Base-by-base conservation (phyloP, 257 asterid species). In the Solanum boliviense region DNA sequence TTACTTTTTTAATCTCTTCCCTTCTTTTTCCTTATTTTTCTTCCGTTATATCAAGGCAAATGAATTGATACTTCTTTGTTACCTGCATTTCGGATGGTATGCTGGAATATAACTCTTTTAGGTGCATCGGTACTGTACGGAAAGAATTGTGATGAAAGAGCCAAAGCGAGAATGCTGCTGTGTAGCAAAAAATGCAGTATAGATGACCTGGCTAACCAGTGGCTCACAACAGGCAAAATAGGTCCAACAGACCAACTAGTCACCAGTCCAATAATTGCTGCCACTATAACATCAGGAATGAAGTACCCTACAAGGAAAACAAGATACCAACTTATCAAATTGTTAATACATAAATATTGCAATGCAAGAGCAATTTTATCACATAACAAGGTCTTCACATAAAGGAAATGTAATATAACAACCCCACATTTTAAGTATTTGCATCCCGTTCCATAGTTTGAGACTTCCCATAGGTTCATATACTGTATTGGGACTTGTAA, bases 51-150 rank as follows among this genome's bases (percentile, higher is more conserved):
- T 15, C 18, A 78, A 48, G 84, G 36, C 23, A 78, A 78, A 31
- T 41, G n/a, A 78, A 78, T 78, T 25, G 36, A 56, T 78, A 78
- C 41, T 89, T 73, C 76, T 88, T 87, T 68, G 31, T 84, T 93
- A 97, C 99, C 99, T 94, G 72, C 86, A 88, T 93, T 94, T 91
- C 90, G 91, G 84, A 97, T 81, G 6, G 99, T 93, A 91, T 95
- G 98, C 93, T 97, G 99, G 89, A 97, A 85, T 87, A 96, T 65
- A 87, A 97, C 93, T 91, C 99, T 95, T 92, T 97, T 97, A 34
- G 99, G 99, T 23, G 99, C 99, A 88, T 96, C 98, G 15, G 90
- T 90, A 94, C 99, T 97, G 94, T 97, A 97, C 5, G 99, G 99
- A 88, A 97, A 97, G 93, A 96, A 93, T 88, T 94, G 99, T 35